Evolutionary conservation across 192 early-diverging fungal species (phyloP).

Genomic region (Podila epicladia): DNA sequence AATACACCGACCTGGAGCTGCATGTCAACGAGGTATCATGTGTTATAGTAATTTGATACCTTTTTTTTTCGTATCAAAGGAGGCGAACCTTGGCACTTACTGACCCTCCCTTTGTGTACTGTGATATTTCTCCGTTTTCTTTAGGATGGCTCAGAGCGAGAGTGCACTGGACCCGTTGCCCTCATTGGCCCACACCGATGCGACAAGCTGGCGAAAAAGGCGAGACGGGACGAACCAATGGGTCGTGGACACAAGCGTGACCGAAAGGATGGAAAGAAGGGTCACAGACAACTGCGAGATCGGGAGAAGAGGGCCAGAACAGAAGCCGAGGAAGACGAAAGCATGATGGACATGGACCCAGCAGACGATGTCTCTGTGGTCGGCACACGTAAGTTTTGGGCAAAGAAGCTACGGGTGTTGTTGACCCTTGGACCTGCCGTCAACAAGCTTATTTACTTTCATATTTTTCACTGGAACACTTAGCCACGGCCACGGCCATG

Average conservation of each 20-base stretch:
- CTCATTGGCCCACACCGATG: conserved; percentile 76
- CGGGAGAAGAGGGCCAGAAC: conserved; percentile 59
- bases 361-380: conserved; percentile 38
- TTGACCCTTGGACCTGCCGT: too few relatives aligned
- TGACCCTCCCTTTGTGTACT: not conserved
- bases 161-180: conserved; percentile 77
- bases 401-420: not conserved
- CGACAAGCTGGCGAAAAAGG: conserved; percentile 57
- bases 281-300: conserved; percentile 35
- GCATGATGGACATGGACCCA: conserved; percentile 47
- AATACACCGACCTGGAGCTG: conserved; percentile 89
- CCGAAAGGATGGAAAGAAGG: conserved; percentile 52
- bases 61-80: not conserved
- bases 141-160: conserved; percentile 82
- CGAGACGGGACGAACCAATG: conserved; percentile 41
- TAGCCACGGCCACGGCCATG: conserved; percentile 3
- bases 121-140: not conserved
- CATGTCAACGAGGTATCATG: conserved; percentile 78
- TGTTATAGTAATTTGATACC: not conserved
- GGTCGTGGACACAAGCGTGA: conserved; percentile 54
- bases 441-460: not conserved
- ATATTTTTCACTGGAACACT: not conserved
- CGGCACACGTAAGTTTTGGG: conserved; percentile 30
- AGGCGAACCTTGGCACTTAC: not conserved
- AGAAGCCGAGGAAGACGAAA: conserved; percentile 44